Evolutionary conservation across 2,329 filamentous ascomycete species (phyloP).

Genomic region (Fusarium nurragi): DNA sequence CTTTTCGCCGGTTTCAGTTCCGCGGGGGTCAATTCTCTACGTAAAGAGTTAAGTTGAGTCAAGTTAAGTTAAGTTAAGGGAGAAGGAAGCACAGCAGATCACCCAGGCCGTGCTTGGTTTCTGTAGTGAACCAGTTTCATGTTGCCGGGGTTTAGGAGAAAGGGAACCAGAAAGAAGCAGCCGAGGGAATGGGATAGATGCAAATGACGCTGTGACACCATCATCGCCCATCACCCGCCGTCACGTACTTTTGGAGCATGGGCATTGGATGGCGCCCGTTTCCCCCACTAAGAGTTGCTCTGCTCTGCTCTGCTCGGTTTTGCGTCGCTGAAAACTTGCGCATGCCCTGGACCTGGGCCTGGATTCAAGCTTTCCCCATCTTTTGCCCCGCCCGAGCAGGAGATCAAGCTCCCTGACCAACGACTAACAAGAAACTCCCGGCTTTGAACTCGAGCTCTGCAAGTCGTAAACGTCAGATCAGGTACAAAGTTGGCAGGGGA

Average conservation of each 20-base stretch:
- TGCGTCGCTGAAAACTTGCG: background rate
- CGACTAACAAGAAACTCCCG: background rate
- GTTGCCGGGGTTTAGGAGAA: background rate
- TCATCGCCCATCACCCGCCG: constrained; percentile 32
- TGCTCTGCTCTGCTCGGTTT: background rate
- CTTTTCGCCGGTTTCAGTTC: constrained; percentile 17
- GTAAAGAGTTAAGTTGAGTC: too few relatives aligned
- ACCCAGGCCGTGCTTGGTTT: background rate
- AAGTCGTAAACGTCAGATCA: constrained; percentile 31
- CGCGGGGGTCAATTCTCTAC: constrained; percentile 2
- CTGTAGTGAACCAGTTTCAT: background rate
- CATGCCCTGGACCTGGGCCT: constrained; percentile 6
- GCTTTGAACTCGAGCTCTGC: background rate
- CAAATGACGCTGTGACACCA: constrained; percentile 43
- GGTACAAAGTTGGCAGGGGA: constrained; percentile 32
- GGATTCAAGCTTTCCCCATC: constrained; percentile 28
- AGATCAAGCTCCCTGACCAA: constrained; percentile 29
- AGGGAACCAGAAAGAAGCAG: background rate
- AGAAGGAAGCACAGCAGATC: background rate
- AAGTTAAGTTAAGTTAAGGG: background rate
- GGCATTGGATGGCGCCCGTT: too few relatives aligned
- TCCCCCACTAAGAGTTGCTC: constrained; percentile 22
- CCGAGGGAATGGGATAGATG: constrained; percentile 24
- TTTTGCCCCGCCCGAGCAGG: constrained; percentile 24
- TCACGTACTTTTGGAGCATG: background rate